Evolutionary conservation across 257 asterid genomes (phyloP).

Genomic region (Ophiorrhiza pumila): DNA sequence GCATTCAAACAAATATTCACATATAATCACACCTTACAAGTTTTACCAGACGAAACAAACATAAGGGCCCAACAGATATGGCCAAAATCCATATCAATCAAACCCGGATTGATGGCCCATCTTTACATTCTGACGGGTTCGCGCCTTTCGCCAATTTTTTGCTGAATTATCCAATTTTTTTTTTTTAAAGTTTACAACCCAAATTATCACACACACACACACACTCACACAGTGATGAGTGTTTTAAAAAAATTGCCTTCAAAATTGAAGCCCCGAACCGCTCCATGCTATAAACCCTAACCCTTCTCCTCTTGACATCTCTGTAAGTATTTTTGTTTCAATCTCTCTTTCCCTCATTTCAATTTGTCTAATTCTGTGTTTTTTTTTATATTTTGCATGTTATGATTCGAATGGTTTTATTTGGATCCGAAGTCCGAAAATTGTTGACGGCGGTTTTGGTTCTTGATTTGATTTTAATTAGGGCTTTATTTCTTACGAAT

Average conservation of each 20-base stretch:
- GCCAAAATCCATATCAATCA: background rate
- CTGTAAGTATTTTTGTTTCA: slow-evolving; percentile 33
- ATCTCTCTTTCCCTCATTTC: background rate
- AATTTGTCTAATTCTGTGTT: background rate
- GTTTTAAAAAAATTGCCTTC: background rate
- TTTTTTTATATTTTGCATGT: background rate
- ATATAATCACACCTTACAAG: too few species aligned
- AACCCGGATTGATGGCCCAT: slow-evolving; percentile 14
- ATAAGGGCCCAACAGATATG: background rate
- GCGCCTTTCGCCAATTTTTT: slow-evolving; percentile 34
- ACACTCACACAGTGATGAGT: slow-evolving; percentile 1
- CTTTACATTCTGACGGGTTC: slow-evolving; percentile 33
- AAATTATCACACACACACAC: slow-evolving; percentile 3
- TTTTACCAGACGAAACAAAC: background rate
- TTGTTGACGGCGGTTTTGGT: slow-evolving; percentile 23
- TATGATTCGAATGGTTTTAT: slow-evolving; percentile 18
- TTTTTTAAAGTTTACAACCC: background rate
- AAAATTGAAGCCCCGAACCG: slow-evolving; percentile 8
- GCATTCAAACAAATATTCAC: too few species aligned
- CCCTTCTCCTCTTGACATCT: background rate
- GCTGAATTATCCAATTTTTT: slow-evolving; percentile 18
- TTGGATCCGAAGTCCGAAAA: slow-evolving; percentile 33
- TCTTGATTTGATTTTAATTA: background rate
- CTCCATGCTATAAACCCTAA: slow-evolving; percentile 25
- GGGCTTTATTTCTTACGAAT: background rate